Evolutionary conservation across 768 basidiomycete species (phyloP).

Genomic region (Trametes coccinea): DNA sequence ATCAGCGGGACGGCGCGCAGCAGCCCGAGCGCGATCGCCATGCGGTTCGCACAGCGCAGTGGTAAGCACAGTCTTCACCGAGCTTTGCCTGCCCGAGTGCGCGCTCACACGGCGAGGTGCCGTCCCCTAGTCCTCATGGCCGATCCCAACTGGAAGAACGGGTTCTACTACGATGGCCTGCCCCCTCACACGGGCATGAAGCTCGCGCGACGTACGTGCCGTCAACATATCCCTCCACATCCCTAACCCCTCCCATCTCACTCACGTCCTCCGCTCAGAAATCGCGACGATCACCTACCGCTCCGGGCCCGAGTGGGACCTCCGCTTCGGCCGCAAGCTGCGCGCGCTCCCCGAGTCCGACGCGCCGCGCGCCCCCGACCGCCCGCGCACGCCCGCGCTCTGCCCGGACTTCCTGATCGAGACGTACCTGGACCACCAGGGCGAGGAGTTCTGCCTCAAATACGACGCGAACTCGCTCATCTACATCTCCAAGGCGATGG

Average conservation of each 20-base stretch:
- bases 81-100: not conserved
- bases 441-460: slow-evolving; percentile 93
- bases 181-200: slow-evolving; percentile 99
- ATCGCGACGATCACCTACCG: slow-evolving; percentile 99
- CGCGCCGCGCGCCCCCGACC: slow-evolving; percentile 6
- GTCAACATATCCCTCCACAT: not conserved
- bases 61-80: slow-evolving; percentile 51
- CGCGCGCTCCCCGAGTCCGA: slow-evolving; percentile 42
- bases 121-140: slow-evolving; percentile 85
- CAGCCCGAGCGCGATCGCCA: slow-evolving; percentile 88
- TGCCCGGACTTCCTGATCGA: slow-evolving; percentile 99
- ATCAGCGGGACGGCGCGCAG: slow-evolving; percentile 95
- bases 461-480: slow-evolving; percentile 99
- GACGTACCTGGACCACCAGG: slow-evolving; percentile 96
- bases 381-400: slow-evolving; percentile 59
- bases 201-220: slow-evolving; percentile 82
- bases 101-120: not conserved
- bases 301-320: slow-evolving; percentile 99
- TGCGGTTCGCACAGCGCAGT: slow-evolving; percentile 95
- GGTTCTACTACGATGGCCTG: slow-evolving; percentile 94
- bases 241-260: slow-evolving; percentile 16
- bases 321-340: slow-evolving; percentile 88
- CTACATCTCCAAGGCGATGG: slow-evolving; percentile 99
- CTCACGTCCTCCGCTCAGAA: slow-evolving; percentile 49
- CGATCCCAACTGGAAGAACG: slow-evolving; percentile 99